Base-by-base conservation (phyloP, 257 asterid genomes). In the Asclepias syriaca region DNA sequence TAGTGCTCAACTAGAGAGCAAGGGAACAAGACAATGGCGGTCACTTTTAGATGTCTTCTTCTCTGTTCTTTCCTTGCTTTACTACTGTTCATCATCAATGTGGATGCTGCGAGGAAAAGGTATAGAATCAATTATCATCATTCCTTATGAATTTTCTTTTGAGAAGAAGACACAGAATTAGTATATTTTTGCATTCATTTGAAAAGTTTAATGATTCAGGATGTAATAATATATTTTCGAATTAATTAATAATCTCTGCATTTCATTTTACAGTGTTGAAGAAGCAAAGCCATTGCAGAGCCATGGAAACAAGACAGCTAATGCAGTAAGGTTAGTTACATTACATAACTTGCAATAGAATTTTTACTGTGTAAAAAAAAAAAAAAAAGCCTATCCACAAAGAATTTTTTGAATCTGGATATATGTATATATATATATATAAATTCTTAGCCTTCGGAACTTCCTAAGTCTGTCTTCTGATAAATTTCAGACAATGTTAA, bases 301-400 rank as follows among this genome's bases (percentile, higher is more conserved):
- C 89, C 61, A 64, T 74, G 78, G 74, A 67, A 92, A 87, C 87
- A 76, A 79, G 48, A 82, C 98, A 63, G 79, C 66, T 61, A 79
- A 51, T 82, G 77, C 74, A 82, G 85, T 80, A 61, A 80, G 86
- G 97, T 89, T 49, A 68, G 84, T 54, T 43, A 15, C 75, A 29
- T 32, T 37, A 45, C 46, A 19, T 73, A 21, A 6, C 49, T 9
- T 48, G 70, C 63, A 32, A 32, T 32, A 32, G 37, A 32, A 32
- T 48, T 2, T 34, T 46, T 8, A 24, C n/a, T 67, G 40, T 29
- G 0, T 16, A 16, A 50, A 48, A 49, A 49, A 51, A 14, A 2
- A 40, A 39, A 5, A 40, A 34, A 34, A 34, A 34, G 0, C 5
- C 37, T 57, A 21, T 57, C 29, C 32, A 53, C 6, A 54, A 29